These are phyloP conservation scores for Chaetomidium leptoderma DNA, from an alignment of 495 filamentous ascomycete species.

Conservation along the genomic window DNA sequence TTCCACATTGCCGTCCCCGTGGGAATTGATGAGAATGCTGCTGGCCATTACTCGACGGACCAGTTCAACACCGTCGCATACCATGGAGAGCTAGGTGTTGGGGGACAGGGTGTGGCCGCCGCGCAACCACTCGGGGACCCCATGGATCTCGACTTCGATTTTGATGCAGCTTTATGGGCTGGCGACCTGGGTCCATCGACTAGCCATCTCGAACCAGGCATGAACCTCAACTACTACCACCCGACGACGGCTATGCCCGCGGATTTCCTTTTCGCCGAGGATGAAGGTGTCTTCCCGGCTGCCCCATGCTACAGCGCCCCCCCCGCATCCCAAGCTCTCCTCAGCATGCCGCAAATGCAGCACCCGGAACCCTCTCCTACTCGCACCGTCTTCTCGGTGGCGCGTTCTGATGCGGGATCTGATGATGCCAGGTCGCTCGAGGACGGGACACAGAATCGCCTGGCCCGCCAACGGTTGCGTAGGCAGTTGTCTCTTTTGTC, in stretches of 20 bases:
- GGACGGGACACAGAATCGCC: constrained; percentile 5
- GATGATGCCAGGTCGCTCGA: constrained; percentile 3
- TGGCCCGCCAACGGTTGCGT: constrained; percentile 22
- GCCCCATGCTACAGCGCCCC: not conserved
- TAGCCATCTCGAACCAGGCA: constrained; percentile 4
- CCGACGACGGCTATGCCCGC: constrained; percentile 3
- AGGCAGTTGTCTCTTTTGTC: constrained; percentile 27
- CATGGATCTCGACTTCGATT: constrained; percentile 44
- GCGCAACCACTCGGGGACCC: constrained; percentile 43
- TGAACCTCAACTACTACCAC: constrained; percentile 3
- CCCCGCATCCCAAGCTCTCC: not conserved
- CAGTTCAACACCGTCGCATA: not conserved
- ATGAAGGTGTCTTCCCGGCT: constrained; percentile 21
- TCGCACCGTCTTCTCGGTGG: not conserved
- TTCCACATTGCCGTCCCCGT: not conserved
- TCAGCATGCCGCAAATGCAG: not conserved
- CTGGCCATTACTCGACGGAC: not conserved
- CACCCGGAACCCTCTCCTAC: not conserved
- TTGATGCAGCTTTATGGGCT: constrained; percentile 22
- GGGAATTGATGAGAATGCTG: not conserved
- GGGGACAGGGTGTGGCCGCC: not conserved
- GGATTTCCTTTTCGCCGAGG: constrained; percentile 29
- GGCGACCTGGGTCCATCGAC: constrained; percentile 17
- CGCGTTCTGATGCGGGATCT: not conserved
- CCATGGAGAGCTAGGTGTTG: not conserved